Conservation (phyloP, 2,329 filamentous ascomycete genomes). For the Talaromyces sp. region DNA sequence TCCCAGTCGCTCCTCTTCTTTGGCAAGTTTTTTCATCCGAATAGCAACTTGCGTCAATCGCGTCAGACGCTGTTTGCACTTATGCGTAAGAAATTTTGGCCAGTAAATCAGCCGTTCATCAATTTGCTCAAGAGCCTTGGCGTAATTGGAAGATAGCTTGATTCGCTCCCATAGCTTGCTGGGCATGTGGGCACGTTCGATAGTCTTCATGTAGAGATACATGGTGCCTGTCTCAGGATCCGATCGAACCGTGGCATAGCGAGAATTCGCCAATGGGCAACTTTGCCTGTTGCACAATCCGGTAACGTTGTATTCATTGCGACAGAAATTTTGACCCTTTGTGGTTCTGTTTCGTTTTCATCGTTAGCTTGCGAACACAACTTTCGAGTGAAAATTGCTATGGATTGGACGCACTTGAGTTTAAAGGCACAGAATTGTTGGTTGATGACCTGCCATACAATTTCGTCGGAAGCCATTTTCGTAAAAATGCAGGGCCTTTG, state of each 20-base stretch:
- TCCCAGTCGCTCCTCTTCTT: constrained; percentile 82
- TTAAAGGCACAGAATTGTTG: constrained; percentile 95
- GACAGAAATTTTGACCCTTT: constrained; percentile 87
- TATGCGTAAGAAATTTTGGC: constrained; percentile 88
- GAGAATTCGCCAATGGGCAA: constrained; percentile 83
- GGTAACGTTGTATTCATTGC: constrained; percentile 86
- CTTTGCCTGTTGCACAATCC: constrained; percentile 81
- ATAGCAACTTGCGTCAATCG: constrained; percentile 88
- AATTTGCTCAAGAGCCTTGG: constrained; percentile 79
- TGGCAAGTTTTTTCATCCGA: constrained; percentile 67
- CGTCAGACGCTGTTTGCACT: constrained; percentile 94
- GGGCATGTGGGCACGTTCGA: constrained; percentile 82
- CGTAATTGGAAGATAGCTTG: constrained; percentile 84
- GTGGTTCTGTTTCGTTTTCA: constrained; percentile 54
- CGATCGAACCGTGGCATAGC: constrained; percentile 86
- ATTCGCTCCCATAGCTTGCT: constrained; percentile 93
- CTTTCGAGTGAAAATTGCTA: constrained; percentile 3
- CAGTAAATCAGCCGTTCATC: constrained; percentile 86
- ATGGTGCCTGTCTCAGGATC: constrained; percentile 74
- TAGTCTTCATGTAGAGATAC: constrained; percentile 95
- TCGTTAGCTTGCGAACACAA: constrained; percentile 10
- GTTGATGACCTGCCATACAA: constrained; percentile 95
- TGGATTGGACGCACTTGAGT: constrained; percentile 60
- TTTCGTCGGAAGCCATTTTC: constrained; percentile 69
- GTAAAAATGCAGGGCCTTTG: constrained; percentile 10